Base-by-base conservation (phyloP, 257 asterid species). In the Lycium barbarum region DNA sequence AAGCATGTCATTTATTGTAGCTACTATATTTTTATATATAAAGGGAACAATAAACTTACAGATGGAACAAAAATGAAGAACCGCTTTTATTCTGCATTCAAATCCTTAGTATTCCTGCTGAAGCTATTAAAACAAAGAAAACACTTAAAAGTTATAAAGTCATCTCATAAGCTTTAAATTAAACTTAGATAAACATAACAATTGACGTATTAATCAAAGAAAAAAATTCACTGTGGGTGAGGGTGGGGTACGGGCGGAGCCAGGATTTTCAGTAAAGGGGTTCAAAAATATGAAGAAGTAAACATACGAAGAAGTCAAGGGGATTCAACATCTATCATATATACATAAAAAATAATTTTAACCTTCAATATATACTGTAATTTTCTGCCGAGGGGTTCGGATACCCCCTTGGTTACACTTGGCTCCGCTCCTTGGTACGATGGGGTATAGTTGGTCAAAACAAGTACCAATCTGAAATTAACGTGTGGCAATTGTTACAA, bases 1-100 rank as follows among this genome's bases (percentile, higher is more conserved):
- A 13, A 67, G 10, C n/a, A 67, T 67, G 47, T 17, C 22, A 67
- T 14, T 8, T 26, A 63, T 33, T 17, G 43, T 11, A 63, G 22
- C 38, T 10, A 54, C 59, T 54, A 55, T 55, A 14, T 59, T 26
- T 26, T 26, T 26, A 20, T n/a, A 67, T 40, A 40, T 3, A 36
- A 36, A 13, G 76, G 76, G 51, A 17, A 22, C 45, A 51, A 76
- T 26, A 76, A 76, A 22, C 81, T 76, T 76, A 76, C 81, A 76
- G 18, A 47, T 47, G n/a, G 40, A 73, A 20, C 45, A 76, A 13
- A 51, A 13, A 76, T 76, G 81, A 76, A 12, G 81, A 51, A 54
- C 22, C 6, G 11, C 4, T 26, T 13, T 45, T 76, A 76, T 54
- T 76, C 63, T 76, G 82, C 63, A 51, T 53, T 51, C 82, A 76